Base-by-base conservation (phyloP, 1,139 yeast genomes). In the Diutina sp. region DNA sequence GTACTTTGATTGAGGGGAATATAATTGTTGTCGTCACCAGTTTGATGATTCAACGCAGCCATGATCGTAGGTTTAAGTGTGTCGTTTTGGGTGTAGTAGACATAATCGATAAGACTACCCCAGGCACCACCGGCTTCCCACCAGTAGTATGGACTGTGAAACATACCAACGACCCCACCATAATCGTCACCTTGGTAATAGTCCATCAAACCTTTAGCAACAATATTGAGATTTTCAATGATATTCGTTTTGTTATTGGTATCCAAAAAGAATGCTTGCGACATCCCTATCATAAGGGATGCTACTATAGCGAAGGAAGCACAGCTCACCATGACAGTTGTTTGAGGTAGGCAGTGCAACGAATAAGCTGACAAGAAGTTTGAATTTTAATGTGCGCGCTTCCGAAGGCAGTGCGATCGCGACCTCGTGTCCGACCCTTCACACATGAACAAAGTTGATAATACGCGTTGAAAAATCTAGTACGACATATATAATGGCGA, bases 1-100 rank as follows among this genome's bases (percentile, higher is more conserved):
- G 51, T 30, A 1, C 55, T 28, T 47, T 58, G 58, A 52, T 58
- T 58, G 38, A 52, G 55, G 25, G 56, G 56, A 30, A 55, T 28
- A 21, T 55, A 55, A 29, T 55, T 38, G 44, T 46, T 25, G 29
- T 46, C 18, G n/a, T 35, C 41, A 9, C 56, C 56, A 11, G 46
- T 41, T 41, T 55, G 56, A 32, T 46, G 16, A 7, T 14, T 16
- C 48, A 55, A 46, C 25, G 56, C 56, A 11, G 47, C 53, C 38
- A 35, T 25, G 14, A 55, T n/a, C 8, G 44, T 46, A 16, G 38
- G 38, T n/a, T 21, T 12, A 29, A 12, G 47, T 6, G 56, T 55
- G 18, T 32, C 47, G 46, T 55, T 47, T 18, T 35, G 50, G 18
- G 48, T 21, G 32, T 46, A 47, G 28, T 38, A 35, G 12, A 14